phyloP scores from a whole-genome alignment of 176 grass and related monocot species.

The Ananas comosus region DNA sequence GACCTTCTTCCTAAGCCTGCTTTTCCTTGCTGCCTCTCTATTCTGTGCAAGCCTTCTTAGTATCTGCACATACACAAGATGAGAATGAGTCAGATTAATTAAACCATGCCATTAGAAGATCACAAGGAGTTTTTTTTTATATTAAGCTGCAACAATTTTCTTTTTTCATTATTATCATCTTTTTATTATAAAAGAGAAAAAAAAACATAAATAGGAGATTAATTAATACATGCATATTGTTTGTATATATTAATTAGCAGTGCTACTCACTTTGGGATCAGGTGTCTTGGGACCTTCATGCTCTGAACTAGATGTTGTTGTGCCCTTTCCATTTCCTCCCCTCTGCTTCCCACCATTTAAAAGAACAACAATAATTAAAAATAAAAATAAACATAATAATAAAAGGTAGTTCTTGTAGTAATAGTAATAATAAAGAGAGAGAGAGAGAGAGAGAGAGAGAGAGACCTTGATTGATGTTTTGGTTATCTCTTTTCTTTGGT shows the following conservation, averaged over 20 bases:
- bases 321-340: constrained; percentile 55
- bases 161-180: no score
- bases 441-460: constrained; percentile 3
- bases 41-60: constrained; percentile 90
- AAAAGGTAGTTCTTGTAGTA: not conserved
- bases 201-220: no score
- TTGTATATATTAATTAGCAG: not conserved
- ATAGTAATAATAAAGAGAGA: not conserved
- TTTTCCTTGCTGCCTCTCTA: constrained; percentile 91
- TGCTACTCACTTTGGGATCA: constrained; percentile 63
- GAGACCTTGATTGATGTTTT: constrained; percentile 17
- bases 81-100: no score
- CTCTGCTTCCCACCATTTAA: constrained; percentile 21
- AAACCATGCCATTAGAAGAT: no score
- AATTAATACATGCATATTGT: not conserved
- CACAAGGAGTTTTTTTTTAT: no score
- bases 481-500: not conserved
- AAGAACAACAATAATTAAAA: not conserved
- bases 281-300: constrained; percentile 46
- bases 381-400: not conserved
- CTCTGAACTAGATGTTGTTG: constrained; percentile 35
- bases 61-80: constrained; percentile 27
- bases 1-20: constrained; percentile 92
- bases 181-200: no score
- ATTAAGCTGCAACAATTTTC: no score